phyloP scores from a whole-genome alignment of 208 protist genomes.

The Acanthamoeba lenticulata region DNA sequence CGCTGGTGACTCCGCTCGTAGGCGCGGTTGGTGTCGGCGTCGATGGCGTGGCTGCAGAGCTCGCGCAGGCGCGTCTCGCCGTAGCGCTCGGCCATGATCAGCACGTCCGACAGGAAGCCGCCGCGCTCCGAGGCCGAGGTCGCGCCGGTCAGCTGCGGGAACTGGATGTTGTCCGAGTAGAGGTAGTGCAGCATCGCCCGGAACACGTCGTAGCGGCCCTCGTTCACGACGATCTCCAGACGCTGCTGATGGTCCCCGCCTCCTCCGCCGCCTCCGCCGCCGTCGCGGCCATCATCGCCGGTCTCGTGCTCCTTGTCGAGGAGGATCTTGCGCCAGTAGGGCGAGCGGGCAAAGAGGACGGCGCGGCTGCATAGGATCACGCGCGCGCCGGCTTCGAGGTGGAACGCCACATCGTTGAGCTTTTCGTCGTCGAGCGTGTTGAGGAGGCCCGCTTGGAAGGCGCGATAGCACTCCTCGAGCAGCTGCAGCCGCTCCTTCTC shows the following conservation, averaged over 20 bases:
- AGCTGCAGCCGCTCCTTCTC: not conserved
- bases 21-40: not conserved
- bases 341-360: not conserved
- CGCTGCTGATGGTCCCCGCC: too few relatives aligned
- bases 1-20: not conserved
- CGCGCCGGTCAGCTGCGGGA: not conserved
- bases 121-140: not conserved
- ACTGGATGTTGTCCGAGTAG: conserved; percentile 42
- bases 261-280: not conserved
- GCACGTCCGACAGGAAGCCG: not conserved
- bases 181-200: conserved; percentile 34
- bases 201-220: not conserved
- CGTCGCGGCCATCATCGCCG: not conserved
- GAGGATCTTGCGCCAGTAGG: not conserved
- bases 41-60: conserved; percentile 29
- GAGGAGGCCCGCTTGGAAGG: conserved; percentile 25
- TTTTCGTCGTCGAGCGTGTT: conserved; percentile 7
- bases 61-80: not conserved
- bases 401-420: not conserved
- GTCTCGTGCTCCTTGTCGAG: not conserved
- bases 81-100: conserved; percentile 47
- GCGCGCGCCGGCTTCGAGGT: not conserved
- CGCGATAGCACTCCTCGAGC: conserved; percentile 11
- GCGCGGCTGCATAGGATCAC: not conserved
- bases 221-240: conserved; percentile 32